Evolutionary conservation across 805 yeast species (phyloP), one percentile per base, ranked within the genome.

Genomic region (Lachancea quebecensis): DNA sequence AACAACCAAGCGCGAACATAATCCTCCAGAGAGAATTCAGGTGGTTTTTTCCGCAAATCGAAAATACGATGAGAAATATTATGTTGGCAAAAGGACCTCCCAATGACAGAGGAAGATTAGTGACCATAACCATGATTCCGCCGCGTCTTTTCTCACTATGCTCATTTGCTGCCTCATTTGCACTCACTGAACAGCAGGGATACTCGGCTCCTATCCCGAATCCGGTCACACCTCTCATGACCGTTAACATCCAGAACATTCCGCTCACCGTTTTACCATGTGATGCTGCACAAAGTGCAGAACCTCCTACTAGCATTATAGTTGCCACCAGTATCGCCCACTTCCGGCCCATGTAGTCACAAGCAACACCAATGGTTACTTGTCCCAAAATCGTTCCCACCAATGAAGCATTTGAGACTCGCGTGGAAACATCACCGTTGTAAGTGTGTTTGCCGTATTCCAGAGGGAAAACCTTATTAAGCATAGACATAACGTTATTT

Each of bases 171-270:
- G 89, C 83, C 57, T 83, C 89, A 38, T 79, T 76, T 2, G 87
- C 84, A 15, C 82, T 70, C 2, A 81, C 77, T 0, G 86, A 77
- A 16, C 82, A 77, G 1, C 85, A 80, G 10, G 85, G 82, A 57
- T 82, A 83, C 58, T 83, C 89, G 31, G 87, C 87, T 50, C 89
- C 89, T 46, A 82, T 76, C 50, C 93, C 93, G 51, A 82, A 77
- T 38, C 93, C 95, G 39, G 83, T 78, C 9, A 82, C 72, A 54
- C 91, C 91, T 61, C 91, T 72, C 49, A 77, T 69, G n/a, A 84
- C 78, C 38, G 79, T 76, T 56, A 84, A 67, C 86, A 79, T 81
- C 88, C 85, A 82, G 57, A 83, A 78, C 82, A 83, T 76, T 10
- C 88, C 88, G 2, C 55, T 50, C 5, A 68, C 58, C 2, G 81